A percentile compares a stretch with the other conserved stretches of the same genome.
These are phyloP conservation scores for Cercophora samala DNA, from an alignment of 495 filamentous ascomycete genomes.

Conservation along the genomic window DNA sequence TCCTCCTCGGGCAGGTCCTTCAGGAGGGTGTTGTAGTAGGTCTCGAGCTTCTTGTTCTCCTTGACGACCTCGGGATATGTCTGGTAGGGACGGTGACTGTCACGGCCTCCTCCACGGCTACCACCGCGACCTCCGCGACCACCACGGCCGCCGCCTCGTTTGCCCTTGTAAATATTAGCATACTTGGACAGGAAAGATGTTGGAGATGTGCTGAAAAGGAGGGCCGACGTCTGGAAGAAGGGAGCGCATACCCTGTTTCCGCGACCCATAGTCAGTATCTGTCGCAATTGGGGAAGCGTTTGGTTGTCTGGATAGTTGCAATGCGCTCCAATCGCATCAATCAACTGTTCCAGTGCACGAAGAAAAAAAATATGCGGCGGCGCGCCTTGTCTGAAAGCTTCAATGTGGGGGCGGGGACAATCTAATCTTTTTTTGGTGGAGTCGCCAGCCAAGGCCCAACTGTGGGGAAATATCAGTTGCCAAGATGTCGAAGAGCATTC, in stretches of 20 bases:
- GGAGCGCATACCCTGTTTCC: slow-evolving; percentile 25
- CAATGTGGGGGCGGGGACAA: slow-evolving; percentile 26
- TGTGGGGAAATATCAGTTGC: not conserved
- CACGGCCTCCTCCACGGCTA: slow-evolving; percentile 19
- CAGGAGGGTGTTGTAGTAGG: slow-evolving; percentile 75
- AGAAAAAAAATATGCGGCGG: slow-evolving; percentile 15
- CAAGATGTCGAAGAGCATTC: not conserved
- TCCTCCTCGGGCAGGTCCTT: slow-evolving; percentile 67
- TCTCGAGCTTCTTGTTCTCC: slow-evolving; percentile 72
- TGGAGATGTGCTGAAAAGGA: not conserved
- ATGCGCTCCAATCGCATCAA: slow-evolving; percentile 28
- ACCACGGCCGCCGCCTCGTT: slow-evolving; percentile 24
- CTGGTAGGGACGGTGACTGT: slow-evolving; percentile 35
- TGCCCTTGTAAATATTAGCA: slow-evolving; percentile 11
- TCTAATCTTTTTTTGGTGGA: slow-evolving; percentile 17
- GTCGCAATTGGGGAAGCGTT: slow-evolving; percentile 12
- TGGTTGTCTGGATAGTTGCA: slow-evolving; percentile 13
- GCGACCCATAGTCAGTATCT: slow-evolving; percentile 24
- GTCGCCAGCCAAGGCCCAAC: not conserved
- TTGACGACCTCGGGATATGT: slow-evolving; percentile 60
- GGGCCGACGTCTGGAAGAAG: not conserved
- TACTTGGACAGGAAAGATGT: slow-evolving; percentile 2
- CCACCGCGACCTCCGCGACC: slow-evolving; percentile 22
- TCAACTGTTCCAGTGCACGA: slow-evolving; percentile 9
- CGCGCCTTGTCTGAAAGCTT: slow-evolving; percentile 10